Conservation (phyloP, 2,329 filamentous ascomycete genomes). For the Hypoxylon sp. region DNA sequence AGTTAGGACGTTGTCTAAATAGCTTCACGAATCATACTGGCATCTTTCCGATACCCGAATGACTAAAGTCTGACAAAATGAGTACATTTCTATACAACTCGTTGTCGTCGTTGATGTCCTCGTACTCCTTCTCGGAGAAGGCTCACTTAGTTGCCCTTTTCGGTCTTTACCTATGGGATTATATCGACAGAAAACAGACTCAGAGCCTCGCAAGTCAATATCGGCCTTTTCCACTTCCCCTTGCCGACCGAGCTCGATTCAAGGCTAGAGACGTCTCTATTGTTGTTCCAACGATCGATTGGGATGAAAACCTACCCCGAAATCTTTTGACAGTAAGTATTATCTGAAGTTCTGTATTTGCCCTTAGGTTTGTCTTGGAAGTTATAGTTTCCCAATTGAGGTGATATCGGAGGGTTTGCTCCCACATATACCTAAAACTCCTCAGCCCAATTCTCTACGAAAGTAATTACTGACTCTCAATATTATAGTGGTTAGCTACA, state of each 20-base stretch:
- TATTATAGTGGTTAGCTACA: conserved; percentile 43
- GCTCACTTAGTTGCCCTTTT: conserved; percentile 6
- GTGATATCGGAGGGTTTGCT: no score
- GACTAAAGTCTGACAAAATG: background rate
- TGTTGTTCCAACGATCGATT: conserved; percentile 50
- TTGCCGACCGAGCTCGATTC: conserved; percentile 2
- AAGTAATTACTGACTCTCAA: no score
- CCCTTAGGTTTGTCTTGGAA: no score
- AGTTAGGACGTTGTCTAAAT: background rate
- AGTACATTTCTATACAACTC: background rate
- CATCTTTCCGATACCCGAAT: background rate
- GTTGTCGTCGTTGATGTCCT: background rate
- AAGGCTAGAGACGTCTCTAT: conserved; percentile 48
- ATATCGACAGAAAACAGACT: conserved; percentile 20
- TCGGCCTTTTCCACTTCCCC: conserved; percentile 38
- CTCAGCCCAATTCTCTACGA: no score
- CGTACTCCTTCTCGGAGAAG: background rate
- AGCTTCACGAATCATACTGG: background rate
- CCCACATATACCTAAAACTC: no score
- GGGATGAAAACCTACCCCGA: conserved; percentile 38
- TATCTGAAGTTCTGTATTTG: no score
- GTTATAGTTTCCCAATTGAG: no score
- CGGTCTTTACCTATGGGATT: conserved; percentile 38
- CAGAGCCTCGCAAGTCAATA: conserved; percentile 28
- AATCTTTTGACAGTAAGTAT: conserved; percentile 34